Evolutionary conservation across 805 yeast species (phyloP).

Genomic region (Metschnikowia gruessii): DNA sequence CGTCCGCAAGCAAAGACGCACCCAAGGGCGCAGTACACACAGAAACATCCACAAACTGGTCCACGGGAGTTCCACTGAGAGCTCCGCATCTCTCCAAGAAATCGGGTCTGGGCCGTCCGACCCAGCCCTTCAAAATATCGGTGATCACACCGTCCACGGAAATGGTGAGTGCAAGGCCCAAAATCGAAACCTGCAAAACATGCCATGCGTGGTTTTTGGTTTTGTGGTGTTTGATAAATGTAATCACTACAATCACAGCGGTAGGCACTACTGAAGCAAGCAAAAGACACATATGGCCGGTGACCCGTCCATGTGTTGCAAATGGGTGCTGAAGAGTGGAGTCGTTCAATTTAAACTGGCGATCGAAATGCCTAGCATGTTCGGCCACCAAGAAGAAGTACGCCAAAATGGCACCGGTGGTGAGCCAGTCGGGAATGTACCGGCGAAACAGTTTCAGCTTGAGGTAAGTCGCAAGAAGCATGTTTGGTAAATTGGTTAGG

Average conservation of each 20-base stretch:
- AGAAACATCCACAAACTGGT: conserved; percentile 20
- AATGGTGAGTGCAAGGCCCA: conserved; percentile 30
- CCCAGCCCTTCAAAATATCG: conserved; percentile 37
- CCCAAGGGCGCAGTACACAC: conserved; percentile 30
- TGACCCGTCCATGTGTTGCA: conserved; percentile 30
- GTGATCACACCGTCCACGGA: conserved; percentile 33
- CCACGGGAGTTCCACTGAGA: conserved; percentile 11
- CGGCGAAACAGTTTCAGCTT: conserved; percentile 21
- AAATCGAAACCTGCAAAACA: conserved; percentile 28
- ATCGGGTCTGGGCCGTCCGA: conserved; percentile 24
- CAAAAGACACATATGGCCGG: conserved; percentile 26
- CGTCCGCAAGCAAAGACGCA: conserved; percentile 38
- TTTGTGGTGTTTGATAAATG: conserved; percentile 12
- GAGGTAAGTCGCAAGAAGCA: conserved; percentile 17
- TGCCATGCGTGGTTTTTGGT: conserved; percentile 20
- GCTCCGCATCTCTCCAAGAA: conserved; percentile 20
- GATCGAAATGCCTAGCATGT: conserved; percentile 31
- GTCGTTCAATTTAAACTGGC: conserved; percentile 35
- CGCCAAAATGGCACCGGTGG: conserved; percentile 21
- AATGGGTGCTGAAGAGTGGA: conserved; percentile 37
- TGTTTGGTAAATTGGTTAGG: too few relatives aligned
- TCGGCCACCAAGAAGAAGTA: conserved; percentile 34
- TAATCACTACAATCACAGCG: conserved; percentile 18
- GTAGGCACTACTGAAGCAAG: conserved; percentile 29
- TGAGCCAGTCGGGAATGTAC: conserved; percentile 33